A percentile compares a stretch with the other conserved stretches of the same genome.
phyloP scores from a whole-genome alignment of 2,329 filamentous ascomycete genomes.

The Cryphonectria nitschkei region DNA sequence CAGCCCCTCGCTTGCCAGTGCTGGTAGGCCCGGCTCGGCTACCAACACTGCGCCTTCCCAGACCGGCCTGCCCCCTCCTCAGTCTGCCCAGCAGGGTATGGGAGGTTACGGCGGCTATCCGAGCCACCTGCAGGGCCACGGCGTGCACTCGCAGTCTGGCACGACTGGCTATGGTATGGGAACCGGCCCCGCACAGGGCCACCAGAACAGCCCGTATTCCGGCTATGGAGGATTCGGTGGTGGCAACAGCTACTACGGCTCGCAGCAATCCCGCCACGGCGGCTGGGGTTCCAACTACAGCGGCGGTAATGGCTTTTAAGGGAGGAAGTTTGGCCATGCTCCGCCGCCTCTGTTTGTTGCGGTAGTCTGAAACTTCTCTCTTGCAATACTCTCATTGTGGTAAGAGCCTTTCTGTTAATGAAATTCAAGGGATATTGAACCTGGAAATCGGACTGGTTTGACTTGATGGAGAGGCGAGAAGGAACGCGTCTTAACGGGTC shows the following conservation, averaged over 20 bases:
- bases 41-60: conserved; percentile 57
- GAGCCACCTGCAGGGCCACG: conserved; percentile 56
- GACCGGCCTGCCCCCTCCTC: conserved; percentile 58
- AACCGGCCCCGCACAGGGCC: conserved; percentile 53
- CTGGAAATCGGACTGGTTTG: conserved; percentile 1
- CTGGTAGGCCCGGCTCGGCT: conserved; percentile 62
- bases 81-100: conserved; percentile 58
- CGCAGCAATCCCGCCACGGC: conserved; percentile 49
- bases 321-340: conserved; percentile 17
- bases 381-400: conserved; percentile 3
- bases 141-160: conserved; percentile 52
- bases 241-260: conserved; percentile 49
- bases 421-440: conserved; percentile 14
- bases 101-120: conserved; percentile 60
- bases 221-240: conserved; percentile 56
- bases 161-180: conserved; percentile 58
- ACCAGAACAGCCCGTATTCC: conserved; percentile 59
- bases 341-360: conserved; percentile 19
- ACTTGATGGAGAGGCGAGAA: conserved; percentile 13
- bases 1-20: conserved; percentile 59
- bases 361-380: conserved; percentile 15
- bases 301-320: conserved; percentile 24
- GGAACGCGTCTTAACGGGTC: conserved; percentile 2
- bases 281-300: conserved; percentile 65
- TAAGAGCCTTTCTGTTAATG: conserved; percentile 18